Percentiles rank a stretch among this genome's conserved stretches.
phyloP scores from a whole-genome alignment of 176 grass and related monocot genomes.

The Eragrostis nindensis region DNA sequence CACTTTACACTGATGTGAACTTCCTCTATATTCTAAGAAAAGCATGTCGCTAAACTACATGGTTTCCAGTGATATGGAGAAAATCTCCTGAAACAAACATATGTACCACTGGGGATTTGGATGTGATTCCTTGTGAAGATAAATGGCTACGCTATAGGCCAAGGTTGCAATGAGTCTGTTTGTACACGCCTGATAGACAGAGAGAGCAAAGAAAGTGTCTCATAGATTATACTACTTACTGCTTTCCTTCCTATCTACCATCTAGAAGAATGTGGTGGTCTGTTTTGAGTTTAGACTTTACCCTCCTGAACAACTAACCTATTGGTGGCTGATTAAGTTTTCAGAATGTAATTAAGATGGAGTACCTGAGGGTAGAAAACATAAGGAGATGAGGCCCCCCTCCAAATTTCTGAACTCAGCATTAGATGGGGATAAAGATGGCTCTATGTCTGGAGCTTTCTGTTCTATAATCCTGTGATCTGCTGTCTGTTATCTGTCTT shows the following conservation, averaged over 20 bases:
- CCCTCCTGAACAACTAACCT: not conserved
- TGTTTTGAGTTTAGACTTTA: not conserved
- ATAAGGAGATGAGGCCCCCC: not conserved
- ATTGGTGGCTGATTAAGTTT: not conserved
- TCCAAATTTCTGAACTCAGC: not conserved
- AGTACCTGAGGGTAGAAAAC: not conserved
- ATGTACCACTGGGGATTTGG: not conserved
- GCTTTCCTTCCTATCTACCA: not conserved
- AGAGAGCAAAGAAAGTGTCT: not conserved
- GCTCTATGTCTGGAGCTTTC: too few species aligned
- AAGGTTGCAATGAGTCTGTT: not conserved
- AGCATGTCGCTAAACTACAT: not conserved
- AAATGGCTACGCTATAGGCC: not conserved
- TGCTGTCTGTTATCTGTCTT: too few species aligned
- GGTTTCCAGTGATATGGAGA: not conserved
- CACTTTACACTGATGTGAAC: not conserved
- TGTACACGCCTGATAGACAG: not conserved
- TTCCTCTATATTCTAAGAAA: not conserved
- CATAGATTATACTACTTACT: not conserved
- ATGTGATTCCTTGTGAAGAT: not conserved
- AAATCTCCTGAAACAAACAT: constrained; percentile 10
- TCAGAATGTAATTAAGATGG: not conserved
- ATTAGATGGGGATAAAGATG: not conserved
- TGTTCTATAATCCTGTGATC: too few species aligned
- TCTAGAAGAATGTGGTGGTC: not conserved